Percentiles rank a stretch among this genome's conserved stretches.
These are phyloP conservation scores for Orbilia javanica DNA, from an alignment of 2,329 filamentous ascomycete species.

Conservation along the genomic window DNA sequence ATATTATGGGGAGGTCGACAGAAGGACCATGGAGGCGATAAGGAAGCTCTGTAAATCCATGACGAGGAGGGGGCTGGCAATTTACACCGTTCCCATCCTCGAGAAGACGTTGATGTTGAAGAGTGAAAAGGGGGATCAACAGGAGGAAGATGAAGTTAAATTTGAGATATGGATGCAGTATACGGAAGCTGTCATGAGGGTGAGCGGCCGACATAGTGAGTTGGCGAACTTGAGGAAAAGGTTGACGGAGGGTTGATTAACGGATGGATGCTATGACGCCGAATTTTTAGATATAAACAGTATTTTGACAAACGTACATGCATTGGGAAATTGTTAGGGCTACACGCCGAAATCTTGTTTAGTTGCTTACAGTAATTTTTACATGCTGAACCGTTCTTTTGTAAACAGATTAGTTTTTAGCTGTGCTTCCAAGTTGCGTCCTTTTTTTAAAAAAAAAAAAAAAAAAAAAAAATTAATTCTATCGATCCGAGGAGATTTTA, in stretches of 20 bases:
- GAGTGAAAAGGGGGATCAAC: not conserved
- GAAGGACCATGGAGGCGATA: not conserved
- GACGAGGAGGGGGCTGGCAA: slow-evolving; percentile 4
- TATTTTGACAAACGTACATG: too few relatives aligned
- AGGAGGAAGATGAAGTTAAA: not conserved
- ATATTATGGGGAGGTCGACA: slow-evolving; percentile 5
- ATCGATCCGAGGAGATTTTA: too few relatives aligned
- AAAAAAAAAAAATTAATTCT: too few relatives aligned
- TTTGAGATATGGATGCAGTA: slow-evolving; percentile 36
- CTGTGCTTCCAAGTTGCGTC: too few relatives aligned
- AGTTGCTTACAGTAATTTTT: too few relatives aligned
- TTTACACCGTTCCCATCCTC: slow-evolving; percentile 23
- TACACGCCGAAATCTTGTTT: too few relatives aligned
- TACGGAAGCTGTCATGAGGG: not conserved
- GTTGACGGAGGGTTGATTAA: not conserved
- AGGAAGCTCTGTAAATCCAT: not conserved
- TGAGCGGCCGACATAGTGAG: slow-evolving; percentile 9
- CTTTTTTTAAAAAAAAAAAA: too few relatives aligned
- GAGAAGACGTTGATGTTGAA: slow-evolving; percentile 26
- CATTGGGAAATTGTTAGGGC: too few relatives aligned
- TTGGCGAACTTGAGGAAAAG: not conserved
- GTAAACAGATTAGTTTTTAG: too few relatives aligned
- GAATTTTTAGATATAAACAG: too few relatives aligned
- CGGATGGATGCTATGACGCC: too few relatives aligned
- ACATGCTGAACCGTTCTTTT: too few relatives aligned